These are phyloP conservation scores for Tetrapisispora taiwanensis DNA, from an alignment of 805 yeast genomes.

Conservation along the genomic window DNA sequence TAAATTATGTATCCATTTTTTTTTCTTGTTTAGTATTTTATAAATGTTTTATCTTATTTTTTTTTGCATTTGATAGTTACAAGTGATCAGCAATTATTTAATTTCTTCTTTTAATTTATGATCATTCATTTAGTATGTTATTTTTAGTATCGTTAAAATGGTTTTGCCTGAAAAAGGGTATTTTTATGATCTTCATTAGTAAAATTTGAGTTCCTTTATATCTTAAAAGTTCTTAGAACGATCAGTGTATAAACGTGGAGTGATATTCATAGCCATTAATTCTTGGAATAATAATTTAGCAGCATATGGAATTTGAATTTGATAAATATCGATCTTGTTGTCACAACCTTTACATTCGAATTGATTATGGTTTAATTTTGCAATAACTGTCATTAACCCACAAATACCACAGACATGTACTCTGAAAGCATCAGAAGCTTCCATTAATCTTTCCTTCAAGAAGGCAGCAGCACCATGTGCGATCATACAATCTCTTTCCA, in stretches of 20 bases:
- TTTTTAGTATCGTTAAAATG: background rate
- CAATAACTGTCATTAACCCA: conserved; percentile 96
- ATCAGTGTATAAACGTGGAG: conserved; percentile 95
- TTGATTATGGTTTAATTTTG: conserved; percentile 93
- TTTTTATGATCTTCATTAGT: background rate
- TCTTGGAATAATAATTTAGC: conserved; percentile 97
- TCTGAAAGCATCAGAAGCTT: conserved; percentile 97
- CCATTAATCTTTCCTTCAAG: conserved; percentile 95
- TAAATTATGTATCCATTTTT: background rate
- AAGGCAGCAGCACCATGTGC: conserved; percentile 99
- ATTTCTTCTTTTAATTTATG: background rate
- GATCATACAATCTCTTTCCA: conserved; percentile 99
- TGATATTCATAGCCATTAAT: conserved; percentile 98
- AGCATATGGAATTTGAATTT: conserved; percentile 96
- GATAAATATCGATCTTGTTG: conserved; percentile 95
- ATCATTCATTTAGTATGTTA: too few relatives aligned
- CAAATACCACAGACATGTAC: conserved; percentile 97
- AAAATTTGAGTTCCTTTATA: background rate
- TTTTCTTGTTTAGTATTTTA: background rate
- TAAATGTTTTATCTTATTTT: background rate
- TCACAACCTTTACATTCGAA: conserved; percentile 98
- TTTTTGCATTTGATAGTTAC: background rate
- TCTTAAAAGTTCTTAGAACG: conserved; percentile 40
- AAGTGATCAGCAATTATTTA: background rate
- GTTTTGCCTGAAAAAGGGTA: background rate